Evolutionary conservation across 2,329 filamentous ascomycete genomes (phyloP), one percentile per base, ranked within the genome.

Genomic region (Microsporum canis): DNA sequence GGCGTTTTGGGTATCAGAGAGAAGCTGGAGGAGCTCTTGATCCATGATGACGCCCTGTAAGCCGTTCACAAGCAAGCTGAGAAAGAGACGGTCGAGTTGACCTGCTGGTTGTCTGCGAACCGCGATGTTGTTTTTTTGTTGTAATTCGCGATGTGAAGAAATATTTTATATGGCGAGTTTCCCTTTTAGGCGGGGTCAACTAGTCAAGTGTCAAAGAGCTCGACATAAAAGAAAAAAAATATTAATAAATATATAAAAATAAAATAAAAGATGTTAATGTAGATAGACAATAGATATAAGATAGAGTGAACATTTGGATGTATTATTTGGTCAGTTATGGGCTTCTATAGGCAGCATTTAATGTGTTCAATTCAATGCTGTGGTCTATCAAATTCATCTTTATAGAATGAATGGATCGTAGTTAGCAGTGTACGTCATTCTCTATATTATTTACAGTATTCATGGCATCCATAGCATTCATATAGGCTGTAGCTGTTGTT

Each of bases 21-120:
- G 86, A 73, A 97, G 83, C 75, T 87, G 86, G 69, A 94, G 86
- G 75, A 99, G 84, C 80, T 95, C 87, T 77, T 95, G 87, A 82
- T 96, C 91, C 91, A 96, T 96, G 69, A 71, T 77, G 71, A 41
- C 6, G 10, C 49, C 31, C 12, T 31, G 29, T 53, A 27, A 33
- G 27, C 31, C 49, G 23, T 53, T n/a, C 10, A 27, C 29, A 12
- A 53, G 49, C 49, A n/a, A 33, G 49, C 14, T n/a, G 31, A 33
- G 49, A n/a, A 27, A 53, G 49, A 34, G 33, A 27, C n/a, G 27
- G 49, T 29, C 49, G 31, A 4, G 49, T 53, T 34, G 49, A 53
- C 49, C 49, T 33, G 39, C 33, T 31, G 49, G 49, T 33, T 33
- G 29, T 33, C 33, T 43, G 39, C n/a, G 49, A 34, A 31, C 49